phyloP scores from a whole-genome alignment of 2,329 filamentous ascomycete genomes.

The Calonectria multiphialidica region DNA sequence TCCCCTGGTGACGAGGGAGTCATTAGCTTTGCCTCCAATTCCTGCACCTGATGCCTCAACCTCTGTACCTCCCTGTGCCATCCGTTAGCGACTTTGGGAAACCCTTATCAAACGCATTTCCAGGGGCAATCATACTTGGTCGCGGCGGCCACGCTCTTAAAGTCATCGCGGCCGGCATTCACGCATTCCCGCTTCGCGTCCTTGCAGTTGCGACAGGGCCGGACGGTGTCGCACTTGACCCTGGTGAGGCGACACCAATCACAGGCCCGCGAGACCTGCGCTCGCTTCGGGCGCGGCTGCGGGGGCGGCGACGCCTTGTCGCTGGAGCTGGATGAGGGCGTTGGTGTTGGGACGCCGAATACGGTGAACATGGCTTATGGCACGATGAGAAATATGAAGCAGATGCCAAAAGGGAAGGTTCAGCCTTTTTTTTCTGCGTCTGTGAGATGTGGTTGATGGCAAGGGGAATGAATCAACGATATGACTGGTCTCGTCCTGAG shows the following conservation, averaged over 20 bases:
- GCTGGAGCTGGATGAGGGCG: constrained; percentile 28
- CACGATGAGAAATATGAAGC: neutral
- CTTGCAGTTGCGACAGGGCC: constrained; percentile 44
- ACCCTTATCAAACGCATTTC: too few relatives aligned
- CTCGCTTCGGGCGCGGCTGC: constrained; percentile 43
- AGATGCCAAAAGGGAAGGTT: neutral
- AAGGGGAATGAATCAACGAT: neutral
- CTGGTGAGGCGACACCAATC: constrained; percentile 47
- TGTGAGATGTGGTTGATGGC: neutral
- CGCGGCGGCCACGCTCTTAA: constrained; percentile 41
- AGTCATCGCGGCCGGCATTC: constrained; percentile 39
- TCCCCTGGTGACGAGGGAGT: neutral
- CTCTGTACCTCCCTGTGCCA: constrained; percentile 38
- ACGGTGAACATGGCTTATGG: constrained; percentile 38
- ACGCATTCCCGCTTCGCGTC: constrained; percentile 40
- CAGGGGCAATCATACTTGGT: constrained; percentile 28
- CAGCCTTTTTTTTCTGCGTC: neutral
- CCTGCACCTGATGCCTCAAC: constrained; percentile 33
- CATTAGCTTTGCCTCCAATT: constrained; percentile 34
- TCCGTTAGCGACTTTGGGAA: constrained; percentile 2
- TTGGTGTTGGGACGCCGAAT: constrained; percentile 33
- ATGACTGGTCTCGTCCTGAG: neutral
- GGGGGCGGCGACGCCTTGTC: constrained; percentile 32
- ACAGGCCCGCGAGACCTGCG: constrained; percentile 46
- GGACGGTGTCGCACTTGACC: constrained; percentile 44